phyloP scores from a whole-genome alignment of 163 green algal species.

The Prototheca wickerhamii region DNA sequence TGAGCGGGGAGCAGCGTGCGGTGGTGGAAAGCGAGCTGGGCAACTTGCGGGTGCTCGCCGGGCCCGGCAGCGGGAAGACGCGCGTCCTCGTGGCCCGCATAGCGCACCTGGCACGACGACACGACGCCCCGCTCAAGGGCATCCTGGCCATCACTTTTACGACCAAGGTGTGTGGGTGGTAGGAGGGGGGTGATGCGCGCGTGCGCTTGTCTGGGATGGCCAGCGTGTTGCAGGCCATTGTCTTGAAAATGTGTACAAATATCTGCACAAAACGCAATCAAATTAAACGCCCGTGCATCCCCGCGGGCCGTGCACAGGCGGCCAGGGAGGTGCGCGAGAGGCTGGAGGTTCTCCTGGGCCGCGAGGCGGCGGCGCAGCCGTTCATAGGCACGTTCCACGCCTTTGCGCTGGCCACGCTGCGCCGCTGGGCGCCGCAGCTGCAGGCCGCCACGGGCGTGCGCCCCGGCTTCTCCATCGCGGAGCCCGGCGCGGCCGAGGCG shows the following conservation, averaged over 20 bases:
- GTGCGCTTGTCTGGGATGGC: no score
- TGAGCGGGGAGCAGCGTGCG: conserved; percentile 31
- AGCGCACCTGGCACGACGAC: conserved; percentile 34
- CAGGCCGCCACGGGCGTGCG: neutral
- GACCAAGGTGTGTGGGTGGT: conserved; percentile 20
- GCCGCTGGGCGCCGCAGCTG: neutral
- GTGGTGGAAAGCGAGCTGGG: conserved; percentile 19
- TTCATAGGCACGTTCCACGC: conserved; percentile 54
- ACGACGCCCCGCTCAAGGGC: conserved; percentile 21
- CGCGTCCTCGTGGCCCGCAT: conserved; percentile 48
- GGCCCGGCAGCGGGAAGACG: conserved; percentile 61
- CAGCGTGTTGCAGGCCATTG: no score
- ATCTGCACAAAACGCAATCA: neutral
- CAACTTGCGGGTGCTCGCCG: conserved; percentile 33
- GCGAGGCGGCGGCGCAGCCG: conserved; percentile 11
- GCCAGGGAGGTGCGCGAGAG: conserved; percentile 38
- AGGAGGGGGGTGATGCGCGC: no score
- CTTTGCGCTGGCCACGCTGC: conserved; percentile 1
- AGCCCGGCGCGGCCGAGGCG: neutral
- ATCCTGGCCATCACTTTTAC: conserved; percentile 38
- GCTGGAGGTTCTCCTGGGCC: conserved; percentile 22
- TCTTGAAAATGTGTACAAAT: no score
- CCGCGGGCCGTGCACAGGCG: conserved; percentile 17
- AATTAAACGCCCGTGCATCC: neutral
- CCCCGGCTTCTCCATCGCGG: neutral